Base-by-base conservation (phyloP, 495 filamentous ascomycete genomes). In the Podospora didyma region DNA sequence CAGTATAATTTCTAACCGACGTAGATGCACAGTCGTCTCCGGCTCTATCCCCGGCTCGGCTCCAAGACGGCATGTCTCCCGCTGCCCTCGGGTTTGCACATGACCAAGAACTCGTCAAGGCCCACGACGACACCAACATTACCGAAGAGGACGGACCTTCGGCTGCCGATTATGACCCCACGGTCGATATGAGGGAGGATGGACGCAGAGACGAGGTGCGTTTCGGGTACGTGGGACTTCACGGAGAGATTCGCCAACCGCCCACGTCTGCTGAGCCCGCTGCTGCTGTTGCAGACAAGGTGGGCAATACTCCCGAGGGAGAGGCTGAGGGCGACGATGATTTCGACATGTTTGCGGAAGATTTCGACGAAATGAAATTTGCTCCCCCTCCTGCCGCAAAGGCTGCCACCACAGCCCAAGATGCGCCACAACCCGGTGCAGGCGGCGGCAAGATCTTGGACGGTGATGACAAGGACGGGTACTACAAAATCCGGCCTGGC, bases 261-360 rank as follows among this genome's bases (percentile, higher is more conserved):
- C 54, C 62, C 9, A 34, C 42, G 20, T n/a, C n/a, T n/a, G 60
- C 57, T 14, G 59, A 65, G 54, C 10, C 42, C 17, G 39, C 46
- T 63, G 41, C 63, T 65, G 20, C 61, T 53, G 34, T 51, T 47
- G 42, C 61, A 51, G 53, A 68, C 68, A 47, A 59, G 59, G 51
- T 59, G 42, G 49, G 78, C 68, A 54, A 61, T 63, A 20, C 21
- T 3, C 68, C 19, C 59, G 62, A 63, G 55, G 71, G 59, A 64
- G 3, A 19, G 21, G 6, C 31, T 7, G 20, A 42, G 1, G 28
- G 19, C 16, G 78, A 82, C 35, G 82, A 84, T 45, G 83, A 89
- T 12, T 92, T 92, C 70, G 95, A 98, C 69, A 98, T 97, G 93
- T 97, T 97, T 69, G 90, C 89, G 17, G 89, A 94, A 42, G 89